A percentile compares a stretch with the other conserved stretches of the same genome.
phyloP scores from a whole-genome alignment of 306 rosid species.

The Crataegus laevigata region DNA sequence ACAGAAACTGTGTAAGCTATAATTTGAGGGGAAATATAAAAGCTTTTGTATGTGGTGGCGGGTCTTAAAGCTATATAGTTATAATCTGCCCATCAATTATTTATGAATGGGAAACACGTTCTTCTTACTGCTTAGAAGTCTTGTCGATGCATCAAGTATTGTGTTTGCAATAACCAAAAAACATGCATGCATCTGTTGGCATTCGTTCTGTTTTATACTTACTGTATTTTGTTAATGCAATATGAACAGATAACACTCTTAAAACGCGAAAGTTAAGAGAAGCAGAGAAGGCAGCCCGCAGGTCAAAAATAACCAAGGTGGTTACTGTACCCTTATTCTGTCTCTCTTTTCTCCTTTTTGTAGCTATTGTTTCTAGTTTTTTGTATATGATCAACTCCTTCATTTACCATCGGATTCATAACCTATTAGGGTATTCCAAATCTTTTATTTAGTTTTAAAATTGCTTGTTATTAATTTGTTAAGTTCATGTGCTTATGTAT shows the following conservation, averaged over 20 bases:
- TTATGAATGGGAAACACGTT: neutral
- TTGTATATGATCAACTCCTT: neutral
- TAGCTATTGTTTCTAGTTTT: neutral
- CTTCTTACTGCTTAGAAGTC: neutral
- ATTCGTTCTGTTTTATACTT: neutral
- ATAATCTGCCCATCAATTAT: neutral
- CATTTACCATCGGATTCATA: neutral
- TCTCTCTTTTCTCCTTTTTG: neutral
- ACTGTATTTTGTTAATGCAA: neutral
- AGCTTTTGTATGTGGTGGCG: neutral
- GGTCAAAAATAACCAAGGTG: slow-evolving; percentile 73
- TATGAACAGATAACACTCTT: slow-evolving; percentile 54
- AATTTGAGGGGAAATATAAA: neutral
- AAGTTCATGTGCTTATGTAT: slow-evolving; percentile 16
- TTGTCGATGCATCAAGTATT: neutral
- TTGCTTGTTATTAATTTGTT: neutral
- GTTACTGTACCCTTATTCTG: neutral
- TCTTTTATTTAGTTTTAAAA: neutral
- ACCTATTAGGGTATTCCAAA: neutral
- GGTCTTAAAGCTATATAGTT: neutral
- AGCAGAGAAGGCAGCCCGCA: slow-evolving; percentile 82
- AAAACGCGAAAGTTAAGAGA: slow-evolving; percentile 78
- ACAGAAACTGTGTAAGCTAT: neutral
- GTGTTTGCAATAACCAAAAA: neutral
- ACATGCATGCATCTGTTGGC: neutral